Percentiles rank a stretch among this genome's conserved stretches.
phyloP scores from a whole-genome alignment of 495 filamentous ascomycete species.

The Cairneyella variabilis region DNA sequence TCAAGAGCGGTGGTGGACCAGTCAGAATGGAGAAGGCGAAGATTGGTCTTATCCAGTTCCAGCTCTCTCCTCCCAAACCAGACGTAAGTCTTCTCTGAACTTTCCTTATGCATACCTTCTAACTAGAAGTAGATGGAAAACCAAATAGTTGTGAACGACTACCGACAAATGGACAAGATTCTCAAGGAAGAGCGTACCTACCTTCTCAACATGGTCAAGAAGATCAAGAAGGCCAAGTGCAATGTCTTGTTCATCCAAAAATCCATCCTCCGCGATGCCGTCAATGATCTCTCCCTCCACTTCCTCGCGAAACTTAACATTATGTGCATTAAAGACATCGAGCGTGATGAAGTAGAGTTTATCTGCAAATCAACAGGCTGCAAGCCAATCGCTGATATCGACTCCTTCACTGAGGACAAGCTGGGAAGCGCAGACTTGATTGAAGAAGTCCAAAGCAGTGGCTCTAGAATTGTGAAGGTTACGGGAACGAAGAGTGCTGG shows the following conservation, averaged over 20 bases:
- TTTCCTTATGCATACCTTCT: not conserved
- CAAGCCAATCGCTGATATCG: constrained; percentile 98
- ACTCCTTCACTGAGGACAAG: constrained; percentile 98
- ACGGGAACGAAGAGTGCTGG: constrained; percentile 78
- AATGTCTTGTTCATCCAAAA: constrained; percentile 98
- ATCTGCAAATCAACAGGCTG: constrained; percentile 97
- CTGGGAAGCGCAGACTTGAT: constrained; percentile 93
- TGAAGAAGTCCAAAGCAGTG: constrained; percentile 84
- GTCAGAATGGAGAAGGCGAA: constrained; percentile 92
- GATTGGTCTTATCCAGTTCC: constrained; percentile 98
- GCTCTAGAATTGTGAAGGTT: constrained; percentile 89
- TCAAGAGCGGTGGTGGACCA: constrained; percentile 91
- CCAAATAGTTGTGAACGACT: constrained; percentile 97
- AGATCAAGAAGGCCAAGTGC: constrained; percentile 99
- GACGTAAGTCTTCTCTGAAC: constrained; percentile 58
- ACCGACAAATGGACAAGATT: constrained; percentile 99
- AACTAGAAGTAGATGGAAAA: constrained; percentile 80
- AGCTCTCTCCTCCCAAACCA: constrained; percentile 94
- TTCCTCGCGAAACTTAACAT: constrained; percentile 98
- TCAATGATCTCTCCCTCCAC: constrained; percentile 95
- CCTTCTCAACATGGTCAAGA: constrained; percentile 97
- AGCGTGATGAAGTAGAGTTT: constrained; percentile 98
- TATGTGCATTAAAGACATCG: constrained; percentile 92
- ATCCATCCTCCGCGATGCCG: constrained; percentile 93
- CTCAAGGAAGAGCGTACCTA: constrained; percentile 98